A percentile compares a stretch with the other conserved stretches of the same genome.
These are phyloP conservation scores for Pseudogymnoascus verrucosus DNA, from an alignment of 2,329 filamentous ascomycete genomes.

Conservation along the genomic window DNA sequence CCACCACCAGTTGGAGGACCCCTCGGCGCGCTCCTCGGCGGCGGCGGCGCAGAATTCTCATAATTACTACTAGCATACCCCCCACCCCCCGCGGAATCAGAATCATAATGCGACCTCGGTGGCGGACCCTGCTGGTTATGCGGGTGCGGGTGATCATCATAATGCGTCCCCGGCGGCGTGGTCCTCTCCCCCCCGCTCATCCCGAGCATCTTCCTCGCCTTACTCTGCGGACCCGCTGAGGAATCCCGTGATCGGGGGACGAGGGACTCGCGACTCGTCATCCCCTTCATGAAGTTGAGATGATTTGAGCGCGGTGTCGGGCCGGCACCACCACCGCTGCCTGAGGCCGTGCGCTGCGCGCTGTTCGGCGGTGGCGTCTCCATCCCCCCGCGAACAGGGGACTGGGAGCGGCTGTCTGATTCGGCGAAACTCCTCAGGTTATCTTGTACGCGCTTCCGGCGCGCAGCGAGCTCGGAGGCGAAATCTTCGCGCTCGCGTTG, in stretches of 20 bases:
- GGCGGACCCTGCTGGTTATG: neutral
- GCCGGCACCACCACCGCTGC: too few relatives aligned
- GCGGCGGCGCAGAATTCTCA: slow-evolving; percentile 17
- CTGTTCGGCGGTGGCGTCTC: slow-evolving; percentile 26
- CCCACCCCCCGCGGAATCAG: neutral
- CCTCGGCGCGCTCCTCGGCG: slow-evolving; percentile 1
- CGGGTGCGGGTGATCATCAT: slow-evolving; percentile 18
- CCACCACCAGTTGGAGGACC: too few relatives aligned
- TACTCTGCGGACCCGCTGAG: slow-evolving; percentile 39
- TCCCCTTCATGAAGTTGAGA: slow-evolving; percentile 55
- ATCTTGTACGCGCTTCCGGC: slow-evolving; percentile 64
- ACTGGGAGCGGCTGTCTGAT: slow-evolving; percentile 43
- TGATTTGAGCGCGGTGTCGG: slow-evolving; percentile 34
- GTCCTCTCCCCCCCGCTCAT: slow-evolving; percentile 39
- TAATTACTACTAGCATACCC: slow-evolving; percentile 22
- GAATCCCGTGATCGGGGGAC: slow-evolving; percentile 33
- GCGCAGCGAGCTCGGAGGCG: slow-evolving; percentile 61
- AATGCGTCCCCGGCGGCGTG: slow-evolving; percentile 30
- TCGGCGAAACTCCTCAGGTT: slow-evolving; percentile 63
- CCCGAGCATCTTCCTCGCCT: slow-evolving; percentile 55
- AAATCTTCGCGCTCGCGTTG: slow-evolving; percentile 60
- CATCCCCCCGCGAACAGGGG: slow-evolving; percentile 28
- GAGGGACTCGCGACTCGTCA: slow-evolving; percentile 61
- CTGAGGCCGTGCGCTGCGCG: slow-evolving; percentile 29
- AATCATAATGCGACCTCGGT: neutral